Base-by-base conservation (phyloP, 805 yeast genomes). In the Clavispora asparagi region DNA sequence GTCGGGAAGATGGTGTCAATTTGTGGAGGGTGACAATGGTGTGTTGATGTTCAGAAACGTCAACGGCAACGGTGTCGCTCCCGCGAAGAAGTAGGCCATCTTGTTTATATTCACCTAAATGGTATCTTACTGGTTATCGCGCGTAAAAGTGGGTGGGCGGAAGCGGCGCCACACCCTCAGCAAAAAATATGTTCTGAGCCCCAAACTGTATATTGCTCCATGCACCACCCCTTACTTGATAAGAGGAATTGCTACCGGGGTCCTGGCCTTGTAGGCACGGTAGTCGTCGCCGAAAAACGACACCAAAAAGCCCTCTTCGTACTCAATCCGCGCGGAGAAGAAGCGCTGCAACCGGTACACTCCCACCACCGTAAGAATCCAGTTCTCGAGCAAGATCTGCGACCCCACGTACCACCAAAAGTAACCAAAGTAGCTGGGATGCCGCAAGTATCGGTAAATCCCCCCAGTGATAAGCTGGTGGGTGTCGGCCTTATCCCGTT, bases 391-490 rank as follows among this genome's bases (percentile, higher is more conserved):
- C 49, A 84, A 52, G 40, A 94, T 23, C 61, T 92, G 96, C 1
- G 89, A 74, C 0, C 97, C 97, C 4, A 91, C 53, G 12, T 95
- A 92, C 97, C 98, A 94, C 79, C 89, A 82, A 59, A 82, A 91
- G 62, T 86, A 94, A 0, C 97, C 99, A 36, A 82, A 76, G 64
- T 94, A 94, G 41, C 95, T 83, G 7, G 99, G 99, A 62, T 94
- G 99, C 50, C 99, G 74, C 13, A 79, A 66, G 25, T 65, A 52
- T 1, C 71, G 47, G 63, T 92, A 94, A 3, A 92, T 68, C 0
- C 97, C 98, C 10, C 64, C 54, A 0, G 88, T 87, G 11, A 94
- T 83, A 38, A 94, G 70, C 9, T 54, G 65, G 61, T 94, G 99
- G 44, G 76, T 76, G 29, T 69, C 62, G 7, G 56, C 43, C 43